These are phyloP conservation scores for Plantago ovata DNA, from an alignment of 257 asterid species.

Conservation along the genomic window DNA sequence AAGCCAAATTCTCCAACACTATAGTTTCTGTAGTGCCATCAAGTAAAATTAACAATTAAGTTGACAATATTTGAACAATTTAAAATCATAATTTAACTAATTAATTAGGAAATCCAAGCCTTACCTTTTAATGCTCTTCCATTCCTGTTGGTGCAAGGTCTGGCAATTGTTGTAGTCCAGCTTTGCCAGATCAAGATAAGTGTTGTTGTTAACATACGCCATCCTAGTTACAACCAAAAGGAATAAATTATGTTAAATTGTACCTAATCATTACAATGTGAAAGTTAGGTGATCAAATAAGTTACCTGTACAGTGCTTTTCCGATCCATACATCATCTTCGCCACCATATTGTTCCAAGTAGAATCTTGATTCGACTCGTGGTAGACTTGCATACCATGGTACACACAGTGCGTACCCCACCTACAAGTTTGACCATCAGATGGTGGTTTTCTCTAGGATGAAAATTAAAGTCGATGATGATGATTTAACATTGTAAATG, in stretches of 20 bases:
- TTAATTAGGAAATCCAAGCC: not conserved
- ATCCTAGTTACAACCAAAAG: slow-evolving; percentile 38
- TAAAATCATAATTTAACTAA: not conserved
- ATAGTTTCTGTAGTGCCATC: slow-evolving; percentile 57
- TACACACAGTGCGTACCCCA: slow-evolving; percentile 67
- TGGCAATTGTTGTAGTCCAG: slow-evolving; percentile 74
- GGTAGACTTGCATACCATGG: slow-evolving; percentile 82
- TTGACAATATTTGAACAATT: too few relatives aligned
- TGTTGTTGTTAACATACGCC: slow-evolving; percentile 62
- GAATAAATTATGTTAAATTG: not conserved
- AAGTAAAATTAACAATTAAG: not conserved
- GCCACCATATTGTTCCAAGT: slow-evolving; percentile 77
- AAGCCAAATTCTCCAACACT: slow-evolving; percentile 40
- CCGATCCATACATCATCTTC: slow-evolving; percentile 97
- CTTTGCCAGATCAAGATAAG: slow-evolving; percentile 67
- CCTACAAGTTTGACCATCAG: slow-evolving; percentile 30
- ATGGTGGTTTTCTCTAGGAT: not conserved
- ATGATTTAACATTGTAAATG: too few relatives aligned
- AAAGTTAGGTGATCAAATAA: not conserved
- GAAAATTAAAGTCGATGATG: too few relatives aligned
- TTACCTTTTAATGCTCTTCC: slow-evolving; percentile 69
- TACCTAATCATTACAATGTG: not conserved
- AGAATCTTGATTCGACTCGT: slow-evolving; percentile 71
- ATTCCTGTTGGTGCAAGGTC: slow-evolving; percentile 58
- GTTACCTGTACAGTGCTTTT: slow-evolving; percentile 79